Conservation (phyloP, 164 flowering plant genomes). For the Santalum album region DNA sequence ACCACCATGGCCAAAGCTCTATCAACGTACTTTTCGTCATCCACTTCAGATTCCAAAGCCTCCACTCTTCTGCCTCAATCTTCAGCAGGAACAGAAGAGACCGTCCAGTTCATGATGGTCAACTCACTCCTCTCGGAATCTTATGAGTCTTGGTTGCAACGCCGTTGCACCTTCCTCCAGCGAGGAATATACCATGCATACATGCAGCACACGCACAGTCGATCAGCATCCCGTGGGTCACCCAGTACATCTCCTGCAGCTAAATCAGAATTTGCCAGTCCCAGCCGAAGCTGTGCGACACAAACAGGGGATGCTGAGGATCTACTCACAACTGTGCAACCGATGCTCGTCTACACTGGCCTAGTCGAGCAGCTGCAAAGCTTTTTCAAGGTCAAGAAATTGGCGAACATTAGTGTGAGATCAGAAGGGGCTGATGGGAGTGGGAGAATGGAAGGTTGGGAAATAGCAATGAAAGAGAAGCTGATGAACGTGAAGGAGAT, state of each 20-base stretch:
- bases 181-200: conserved; percentile 91
- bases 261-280: conserved; percentile 23
- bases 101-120: conserved; percentile 98
- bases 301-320: conserved; percentile 26
- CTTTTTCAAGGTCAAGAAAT: conserved; percentile 61
- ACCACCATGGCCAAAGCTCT: conserved; percentile 53
- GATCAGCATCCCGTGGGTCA: conserved; percentile 37
- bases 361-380: conserved; percentile 82
- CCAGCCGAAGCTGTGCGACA: conserved; percentile 11
- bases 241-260: conserved; percentile 24
- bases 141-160: conserved; percentile 81
- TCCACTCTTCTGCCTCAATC: conserved; percentile 39
- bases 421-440: conserved; percentile 28
- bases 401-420: conserved; percentile 16
- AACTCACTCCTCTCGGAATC: conserved; percentile 85
- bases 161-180: conserved; percentile 72
- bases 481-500: conserved; percentile 68
- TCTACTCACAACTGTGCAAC: conserved; percentile 52
- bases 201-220: conserved; percentile 71
- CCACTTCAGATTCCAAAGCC: conserved; percentile 42
- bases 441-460: conserved; percentile 60
- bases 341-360: conserved; percentile 90
- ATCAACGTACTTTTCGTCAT: conserved; percentile 43
- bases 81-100: conserved; percentile 61
- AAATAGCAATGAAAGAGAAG: conserved; percentile 73